Conservation (phyloP, 2,329 filamentous ascomycete genomes). For the Ophiostoma novo-ulmi region DNA sequence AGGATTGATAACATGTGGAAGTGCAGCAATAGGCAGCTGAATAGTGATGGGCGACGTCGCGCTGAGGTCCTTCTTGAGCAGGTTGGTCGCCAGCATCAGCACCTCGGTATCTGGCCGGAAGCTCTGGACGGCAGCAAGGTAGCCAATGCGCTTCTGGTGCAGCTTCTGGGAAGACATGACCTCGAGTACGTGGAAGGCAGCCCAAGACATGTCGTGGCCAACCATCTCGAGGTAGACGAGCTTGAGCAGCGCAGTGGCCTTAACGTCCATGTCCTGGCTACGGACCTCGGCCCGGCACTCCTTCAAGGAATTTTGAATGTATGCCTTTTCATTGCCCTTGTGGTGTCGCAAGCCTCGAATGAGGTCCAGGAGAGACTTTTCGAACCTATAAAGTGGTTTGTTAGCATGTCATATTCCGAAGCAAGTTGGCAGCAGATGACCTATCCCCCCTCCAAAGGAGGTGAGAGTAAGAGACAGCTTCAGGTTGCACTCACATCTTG, state of each 20-base stretch:
- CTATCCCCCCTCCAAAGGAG: neutral
- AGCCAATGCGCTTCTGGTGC: slow-evolving; percentile 90
- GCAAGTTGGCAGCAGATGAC: neutral
- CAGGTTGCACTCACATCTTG: slow-evolving; percentile 20
- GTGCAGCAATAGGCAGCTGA: slow-evolving; percentile 75
- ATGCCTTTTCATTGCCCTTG: slow-evolving; percentile 91
- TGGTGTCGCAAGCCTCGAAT: slow-evolving; percentile 93
- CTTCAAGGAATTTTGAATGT: slow-evolving; percentile 86
- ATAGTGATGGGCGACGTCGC: slow-evolving; percentile 70
- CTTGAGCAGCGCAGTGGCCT: slow-evolving; percentile 92
- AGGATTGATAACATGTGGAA: slow-evolving; percentile 93
- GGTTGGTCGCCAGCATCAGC: slow-evolving; percentile 92
- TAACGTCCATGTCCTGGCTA: slow-evolving; percentile 93
- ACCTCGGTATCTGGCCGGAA: slow-evolving; percentile 95
- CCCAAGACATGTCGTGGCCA: slow-evolving; percentile 99
- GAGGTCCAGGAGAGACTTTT: slow-evolving; percentile 98
- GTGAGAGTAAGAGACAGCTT: neutral
- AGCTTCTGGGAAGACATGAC: slow-evolving; percentile 98
- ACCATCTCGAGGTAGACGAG: slow-evolving; percentile 98
- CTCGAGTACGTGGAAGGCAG: slow-evolving; percentile 94
- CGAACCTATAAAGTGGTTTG: slow-evolving; percentile 64
- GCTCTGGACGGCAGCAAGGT: slow-evolving; percentile 91
- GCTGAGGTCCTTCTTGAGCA: slow-evolving; percentile 89
- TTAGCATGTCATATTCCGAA: slow-evolving; percentile 1
- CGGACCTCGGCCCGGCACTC: slow-evolving; percentile 93